phyloP scores from a whole-genome alignment of 2,329 filamentous ascomycete species.

The Ceratocystis colombiana region DNA sequence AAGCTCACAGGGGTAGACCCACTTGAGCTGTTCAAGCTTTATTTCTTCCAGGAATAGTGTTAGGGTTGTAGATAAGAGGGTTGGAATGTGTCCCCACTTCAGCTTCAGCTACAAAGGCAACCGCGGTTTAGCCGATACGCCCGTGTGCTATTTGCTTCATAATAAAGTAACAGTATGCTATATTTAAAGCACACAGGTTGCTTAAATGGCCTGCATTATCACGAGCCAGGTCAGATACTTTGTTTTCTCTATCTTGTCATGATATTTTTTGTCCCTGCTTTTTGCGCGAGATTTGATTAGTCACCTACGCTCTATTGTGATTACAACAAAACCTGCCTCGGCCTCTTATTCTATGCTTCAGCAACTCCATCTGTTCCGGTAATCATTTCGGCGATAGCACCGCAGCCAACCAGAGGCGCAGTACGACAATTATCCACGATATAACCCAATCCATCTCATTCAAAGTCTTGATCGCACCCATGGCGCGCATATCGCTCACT shows the following conservation, averaged over 20 bases:
- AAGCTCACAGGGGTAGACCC: neutral
- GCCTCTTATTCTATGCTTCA: neutral
- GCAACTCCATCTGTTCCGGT: neutral
- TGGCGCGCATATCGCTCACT: slow-evolving; percentile 17
- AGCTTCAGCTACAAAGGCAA: too few species aligned
- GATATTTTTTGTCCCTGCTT: neutral
- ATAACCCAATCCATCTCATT: neutral
- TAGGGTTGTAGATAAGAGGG: neutral
- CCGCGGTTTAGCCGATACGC: slow-evolving; percentile 1
- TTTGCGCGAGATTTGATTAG: neutral
- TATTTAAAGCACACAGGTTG: slow-evolving; percentile 10
- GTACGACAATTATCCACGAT: neutral
- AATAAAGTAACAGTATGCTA: too few species aligned
- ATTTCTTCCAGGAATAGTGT: neutral
- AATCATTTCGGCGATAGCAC: neutral
- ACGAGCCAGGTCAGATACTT: neutral
- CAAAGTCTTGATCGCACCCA: neutral
- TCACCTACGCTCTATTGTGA: neutral
- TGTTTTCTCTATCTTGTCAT: neutral
- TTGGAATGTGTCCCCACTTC: neutral
- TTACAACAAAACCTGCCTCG: neutral
- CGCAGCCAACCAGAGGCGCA: neutral
- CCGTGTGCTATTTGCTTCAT: neutral
- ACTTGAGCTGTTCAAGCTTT: neutral
- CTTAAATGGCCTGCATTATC: slow-evolving; percentile 6